Base-by-base conservation (phyloP, 2,329 filamentous ascomycete genomes). In the Fusarium goolgardi region DNA sequence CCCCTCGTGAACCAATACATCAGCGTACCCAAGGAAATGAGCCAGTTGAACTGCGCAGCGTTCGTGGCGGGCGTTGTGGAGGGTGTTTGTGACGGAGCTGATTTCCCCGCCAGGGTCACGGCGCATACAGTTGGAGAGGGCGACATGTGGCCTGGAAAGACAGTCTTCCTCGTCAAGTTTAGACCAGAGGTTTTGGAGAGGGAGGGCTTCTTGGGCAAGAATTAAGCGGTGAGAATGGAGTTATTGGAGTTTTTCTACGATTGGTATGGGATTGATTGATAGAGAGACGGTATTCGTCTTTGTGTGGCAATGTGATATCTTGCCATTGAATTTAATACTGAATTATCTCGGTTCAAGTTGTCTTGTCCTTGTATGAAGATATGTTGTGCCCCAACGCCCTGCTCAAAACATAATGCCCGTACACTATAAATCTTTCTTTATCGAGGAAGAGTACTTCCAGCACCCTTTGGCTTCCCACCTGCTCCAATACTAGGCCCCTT, bases 1-100 rank as follows among this genome's bases (percentile, higher is more conserved):
- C 96, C 96, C 23, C 85, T 98, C 51, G 95, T 98, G 39, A 98
- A 97, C 80, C 90, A 91, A 66, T 98, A 96, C 81, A 91, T 99
- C 76, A 93, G 90, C 73, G 91, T 98, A 54, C 96, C 96, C 18
- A 91, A 91, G 75, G 96, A 99, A 81, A 97, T 99, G 92, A 94
- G 88, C 80, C 92, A 96, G 86, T 85, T 99, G 75, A 98, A 97
- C 79, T 97, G 95, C 80, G 96, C 95, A 20, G 96, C 96, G 12
- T 99, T 92, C 77, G 94, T 97, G 21, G 96, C 96, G 1, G 96
- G 96, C 20, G 91, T 99, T 67, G 90, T 99, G 58, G 96, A 99
- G 84, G 96, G 96, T 23, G 90, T 97, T 13, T 97, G 96, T 79
- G 96, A 98, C 80, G 95, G 94, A 11, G 93, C 92, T 41, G 94